Evolutionary conservation across 768 basidiomycete genomes (phyloP), one percentile per base, ranked within the genome.

Genomic region (Pleurotus ostreatus): DNA sequence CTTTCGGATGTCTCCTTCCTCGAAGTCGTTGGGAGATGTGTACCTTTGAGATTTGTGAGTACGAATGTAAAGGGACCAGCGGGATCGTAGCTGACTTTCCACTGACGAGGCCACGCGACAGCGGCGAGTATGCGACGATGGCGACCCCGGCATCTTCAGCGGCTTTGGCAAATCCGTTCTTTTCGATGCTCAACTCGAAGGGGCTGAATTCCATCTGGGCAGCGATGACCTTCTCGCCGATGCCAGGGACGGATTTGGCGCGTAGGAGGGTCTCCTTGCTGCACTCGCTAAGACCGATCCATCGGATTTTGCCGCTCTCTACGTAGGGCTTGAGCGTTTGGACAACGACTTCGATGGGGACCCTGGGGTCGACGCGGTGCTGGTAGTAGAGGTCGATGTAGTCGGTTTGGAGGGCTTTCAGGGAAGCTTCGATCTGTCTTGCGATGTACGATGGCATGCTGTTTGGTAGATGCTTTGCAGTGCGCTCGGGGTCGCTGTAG

Each of bases 81-180:
- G 69, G 66, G n/a, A 1, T 49, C 46, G 46, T 68, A 59, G 59
- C 60, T 22, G 48, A 64, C 59, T 51, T 63, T 7, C 70, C 71
- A 8, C 64, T 71, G n/a, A 76, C 55, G 15, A 75, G 63, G 12
- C 76, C 75, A 41, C 71, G 66, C 2, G 72, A 71, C 13, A 72
- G 60, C 7, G 72, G 72, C 18, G 64, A 63, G 39, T 73, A 73
- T 12, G 67, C 66, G 2, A 73, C 68, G 39, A 73, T 49, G 13
- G 63, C 61, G 3, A 72, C 65, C 2, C 72, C 71, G 16, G 63
- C 56, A 58, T 70, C 70, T 34, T 63, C 20, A 22, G 65, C 65
- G 9, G 65, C 61, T 15, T 64, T 62, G 37, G 69, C 47, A 25
- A 74, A 41, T 9, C 66, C 70, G 40, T 59, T 59, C 48, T 66